Percentiles rank a stretch among this genome's conserved stretches.
Conservation (phyloP, 371 early-diverging fungal species). For the Mortierella sp. region DNA sequence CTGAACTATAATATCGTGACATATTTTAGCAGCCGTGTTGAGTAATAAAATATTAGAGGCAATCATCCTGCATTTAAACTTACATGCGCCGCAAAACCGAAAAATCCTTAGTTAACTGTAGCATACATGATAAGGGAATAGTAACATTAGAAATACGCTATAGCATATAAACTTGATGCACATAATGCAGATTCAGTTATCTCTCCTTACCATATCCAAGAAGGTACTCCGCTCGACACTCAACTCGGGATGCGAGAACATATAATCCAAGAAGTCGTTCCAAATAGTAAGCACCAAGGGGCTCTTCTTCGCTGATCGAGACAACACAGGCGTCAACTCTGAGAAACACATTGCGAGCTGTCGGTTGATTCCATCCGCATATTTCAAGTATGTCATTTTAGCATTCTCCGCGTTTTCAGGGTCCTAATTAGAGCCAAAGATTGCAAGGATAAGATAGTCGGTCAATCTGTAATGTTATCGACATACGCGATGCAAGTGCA, state of each 20-base stretch:
- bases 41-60: background rate
- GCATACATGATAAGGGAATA: background rate
- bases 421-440: conserved; percentile 18
- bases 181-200: background rate
- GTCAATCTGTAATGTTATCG: background rate
- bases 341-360: conserved; percentile 34
- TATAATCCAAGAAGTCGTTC: conserved; percentile 46
- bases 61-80: conserved; percentile 3
- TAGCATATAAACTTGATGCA: background rate
- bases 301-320: conserved; percentile 11
- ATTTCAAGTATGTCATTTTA: conserved; percentile 42
- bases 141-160: background rate
- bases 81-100: conserved; percentile 60
- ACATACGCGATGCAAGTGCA: background rate
- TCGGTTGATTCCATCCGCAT: conserved; percentile 45
- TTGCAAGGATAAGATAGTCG: background rate
- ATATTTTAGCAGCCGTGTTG: background rate
- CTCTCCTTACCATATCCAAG: conserved; percentile 35
- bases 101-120: conserved; percentile 54
- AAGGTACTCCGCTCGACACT: conserved; percentile 17
- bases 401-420: conserved; percentile 15
- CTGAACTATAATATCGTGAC: conserved; percentile 34
- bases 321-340: conserved; percentile 26
- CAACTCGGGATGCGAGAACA: conserved; percentile 44
- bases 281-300: conserved; percentile 34